Base-by-base conservation (phyloP, 257 asterid genomes). In the Fraxinus americana region DNA sequence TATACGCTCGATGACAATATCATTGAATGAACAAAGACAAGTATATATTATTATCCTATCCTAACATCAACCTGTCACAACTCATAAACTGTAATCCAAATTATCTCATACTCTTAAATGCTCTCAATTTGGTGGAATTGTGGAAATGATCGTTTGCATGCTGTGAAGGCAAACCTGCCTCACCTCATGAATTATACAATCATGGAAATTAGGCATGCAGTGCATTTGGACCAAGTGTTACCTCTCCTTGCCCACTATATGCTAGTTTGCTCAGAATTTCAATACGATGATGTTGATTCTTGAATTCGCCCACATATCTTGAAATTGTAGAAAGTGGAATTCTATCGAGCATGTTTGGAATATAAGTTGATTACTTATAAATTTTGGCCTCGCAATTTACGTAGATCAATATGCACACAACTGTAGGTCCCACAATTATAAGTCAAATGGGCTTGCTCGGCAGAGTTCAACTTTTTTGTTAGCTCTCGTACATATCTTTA, bases 81-180 rank as follows among this genome's bases (percentile, higher is more conserved):
- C n/a, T 59, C 30, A 21, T 61, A 23, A 21, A 23, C 25, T 61
- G 68, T 19, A 21, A 21, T 4, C 13, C 67, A 59, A 8, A 59
- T 61, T 25, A 61, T 23, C 27, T 16, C 67, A 21, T 9, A 10
- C 19, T 27, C 34, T 23, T 25, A 63, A 63, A 63, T 63, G 30
- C 69, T 27, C 69, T 67, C 80, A 77, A 34, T 36, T 76, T 67
- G 75, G 39, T 50, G 67, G 32, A 41, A 29, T 43, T 78, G 85
- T 82, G 86, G 84, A 85, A 79, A 35, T 39, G 4, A 74, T 85
- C 7, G 78, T 45, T 84, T 80, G 69, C 88, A 35, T 77, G 57
- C 36, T 13, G 4, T 21, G 30, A 29, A 77, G 80, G 80, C 80
- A 77, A 77, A n/a, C 80, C 34, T 34, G 29, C 57, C 4, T 48